Conservation (phyloP, 2,329 filamentous ascomycete species). For the Cercospora zeina region DNA sequence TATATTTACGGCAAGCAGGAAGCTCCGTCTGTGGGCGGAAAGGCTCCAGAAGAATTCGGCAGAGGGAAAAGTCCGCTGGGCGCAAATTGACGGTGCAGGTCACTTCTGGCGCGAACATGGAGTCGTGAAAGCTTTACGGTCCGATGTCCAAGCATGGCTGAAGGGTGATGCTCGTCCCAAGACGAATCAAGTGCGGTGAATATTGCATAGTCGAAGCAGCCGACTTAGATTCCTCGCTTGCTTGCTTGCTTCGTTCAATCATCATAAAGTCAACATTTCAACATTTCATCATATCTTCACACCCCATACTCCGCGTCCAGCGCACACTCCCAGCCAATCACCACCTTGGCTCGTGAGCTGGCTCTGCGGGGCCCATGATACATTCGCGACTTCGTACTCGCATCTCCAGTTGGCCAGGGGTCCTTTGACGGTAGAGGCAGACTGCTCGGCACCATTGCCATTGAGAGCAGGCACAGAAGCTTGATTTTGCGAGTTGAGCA, state of each 20-base stretch:
- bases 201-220: background rate
- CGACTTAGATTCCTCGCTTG: background rate
- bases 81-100: slow-evolving; percentile 52
- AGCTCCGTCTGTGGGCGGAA: slow-evolving; percentile 65
- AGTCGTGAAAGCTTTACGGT: slow-evolving; percentile 35
- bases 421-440: slow-evolving; percentile 56
- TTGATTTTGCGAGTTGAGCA: slow-evolving; percentile 65
- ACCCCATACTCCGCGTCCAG: slow-evolving; percentile 79
- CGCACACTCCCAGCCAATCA: slow-evolving; percentile 82
- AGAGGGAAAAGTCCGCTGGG: slow-evolving; percentile 42
- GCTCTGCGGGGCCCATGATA: slow-evolving; percentile 78
- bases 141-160: slow-evolving; percentile 33
- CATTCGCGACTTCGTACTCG: slow-evolving; percentile 82
- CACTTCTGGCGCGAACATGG: slow-evolving; percentile 54
- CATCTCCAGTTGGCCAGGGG: slow-evolving; percentile 80
- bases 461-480: slow-evolving; percentile 38
- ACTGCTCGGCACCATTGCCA: slow-evolving; percentile 33
- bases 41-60: slow-evolving; percentile 47
- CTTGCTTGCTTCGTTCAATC: background rate
- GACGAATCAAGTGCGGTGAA: background rate
- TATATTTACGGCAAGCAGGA: slow-evolving; percentile 66
- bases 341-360: slow-evolving; percentile 67
- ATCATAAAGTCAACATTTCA: background rate
- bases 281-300: slow-evolving; percentile 53
- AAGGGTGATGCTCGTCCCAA: background rate